phyloP scores from a whole-genome alignment of 768 basidiomycete genomes.

The Panaeolus papilionaceus region DNA sequence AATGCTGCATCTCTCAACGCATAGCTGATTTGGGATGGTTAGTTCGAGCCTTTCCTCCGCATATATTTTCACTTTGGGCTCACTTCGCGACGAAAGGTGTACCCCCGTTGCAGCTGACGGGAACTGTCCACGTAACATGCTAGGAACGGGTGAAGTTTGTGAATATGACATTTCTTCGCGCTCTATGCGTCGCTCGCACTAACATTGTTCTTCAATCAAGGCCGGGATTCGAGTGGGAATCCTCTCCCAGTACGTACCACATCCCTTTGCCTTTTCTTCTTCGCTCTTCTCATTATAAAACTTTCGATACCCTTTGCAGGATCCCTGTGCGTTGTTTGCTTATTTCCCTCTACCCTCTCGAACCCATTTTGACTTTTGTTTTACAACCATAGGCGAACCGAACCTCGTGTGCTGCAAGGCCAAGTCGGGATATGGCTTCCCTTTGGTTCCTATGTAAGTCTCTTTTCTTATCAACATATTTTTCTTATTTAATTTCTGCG shows the following conservation, averaged over 20 bases:
- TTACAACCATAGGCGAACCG: not conserved
- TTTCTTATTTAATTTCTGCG: too few relatives aligned
- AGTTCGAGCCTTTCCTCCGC: not conserved
- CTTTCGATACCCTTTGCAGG: not conserved
- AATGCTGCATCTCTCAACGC: not conserved
- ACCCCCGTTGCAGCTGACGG: not conserved
- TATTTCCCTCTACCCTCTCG: not conserved
- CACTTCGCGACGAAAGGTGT: not conserved
- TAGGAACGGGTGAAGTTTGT: not conserved
- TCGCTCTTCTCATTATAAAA: not conserved
- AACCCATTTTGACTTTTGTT: not conserved
- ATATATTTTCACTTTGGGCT: not conserved
- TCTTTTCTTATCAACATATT: too few relatives aligned
- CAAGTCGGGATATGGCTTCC: too few relatives aligned
- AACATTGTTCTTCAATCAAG: not conserved
- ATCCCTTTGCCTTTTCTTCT: not conserved
- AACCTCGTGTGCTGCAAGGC: not conserved
- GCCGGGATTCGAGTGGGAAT: not conserved
- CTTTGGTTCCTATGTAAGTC: too few relatives aligned
- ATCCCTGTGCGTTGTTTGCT: not conserved
- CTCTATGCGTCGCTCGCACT: not conserved
- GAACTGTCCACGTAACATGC: not conserved
- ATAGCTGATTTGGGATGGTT: constrained; percentile 2
- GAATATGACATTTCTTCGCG: not conserved
- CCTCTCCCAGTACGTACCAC: not conserved